Percentiles rank a stretch among this genome's conserved stretches.
Evolutionary conservation across 2,329 filamentous ascomycete species (phyloP).

Genomic region (Calonectria leucothoes): DNA sequence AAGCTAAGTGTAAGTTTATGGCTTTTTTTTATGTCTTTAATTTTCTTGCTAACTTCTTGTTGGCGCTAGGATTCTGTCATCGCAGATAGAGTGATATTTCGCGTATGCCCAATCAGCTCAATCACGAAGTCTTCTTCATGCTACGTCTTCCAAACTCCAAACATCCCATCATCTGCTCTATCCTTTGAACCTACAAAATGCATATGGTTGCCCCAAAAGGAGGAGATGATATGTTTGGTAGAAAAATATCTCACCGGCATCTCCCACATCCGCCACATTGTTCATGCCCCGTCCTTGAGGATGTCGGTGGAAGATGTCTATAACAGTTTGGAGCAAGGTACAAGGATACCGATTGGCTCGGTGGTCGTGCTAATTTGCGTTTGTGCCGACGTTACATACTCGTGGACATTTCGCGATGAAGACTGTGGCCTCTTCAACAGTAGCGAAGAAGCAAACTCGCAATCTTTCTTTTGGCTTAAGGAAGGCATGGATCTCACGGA

Average conservation of each 20-base stretch:
- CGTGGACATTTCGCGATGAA: constrained; percentile 44
- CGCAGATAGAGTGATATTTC: constrained; percentile 47
- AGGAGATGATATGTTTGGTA: constrained; percentile 45
- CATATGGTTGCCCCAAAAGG: constrained; percentile 48
- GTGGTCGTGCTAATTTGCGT: constrained; percentile 45
- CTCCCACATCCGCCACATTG: constrained; percentile 47
- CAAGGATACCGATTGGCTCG: constrained; percentile 36
- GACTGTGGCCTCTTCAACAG: constrained; percentile 34
- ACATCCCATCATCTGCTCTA: constrained; percentile 31
- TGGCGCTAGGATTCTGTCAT: constrained; percentile 42
- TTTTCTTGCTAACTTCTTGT: neutral
- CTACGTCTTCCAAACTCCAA: constrained; percentile 45
- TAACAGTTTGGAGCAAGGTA: constrained; percentile 40
- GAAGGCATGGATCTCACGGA: constrained; percentile 47
- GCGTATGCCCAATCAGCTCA: constrained; percentile 47
- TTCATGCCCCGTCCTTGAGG: constrained; percentile 44
- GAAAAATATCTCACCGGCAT: constrained; percentile 46
- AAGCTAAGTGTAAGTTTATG: constrained; percentile 45
- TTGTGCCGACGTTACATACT: constrained; percentile 45
- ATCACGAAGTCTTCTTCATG: constrained; percentile 45
- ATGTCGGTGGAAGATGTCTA: constrained; percentile 46
- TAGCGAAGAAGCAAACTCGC: constrained; percentile 39
- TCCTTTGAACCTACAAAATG: constrained; percentile 45
- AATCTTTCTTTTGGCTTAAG: constrained; percentile 45
- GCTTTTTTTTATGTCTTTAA: too few species aligned